phyloP scores from a whole-genome alignment of 1,139 yeast species.

The Magnusiomyces sp. region DNA sequence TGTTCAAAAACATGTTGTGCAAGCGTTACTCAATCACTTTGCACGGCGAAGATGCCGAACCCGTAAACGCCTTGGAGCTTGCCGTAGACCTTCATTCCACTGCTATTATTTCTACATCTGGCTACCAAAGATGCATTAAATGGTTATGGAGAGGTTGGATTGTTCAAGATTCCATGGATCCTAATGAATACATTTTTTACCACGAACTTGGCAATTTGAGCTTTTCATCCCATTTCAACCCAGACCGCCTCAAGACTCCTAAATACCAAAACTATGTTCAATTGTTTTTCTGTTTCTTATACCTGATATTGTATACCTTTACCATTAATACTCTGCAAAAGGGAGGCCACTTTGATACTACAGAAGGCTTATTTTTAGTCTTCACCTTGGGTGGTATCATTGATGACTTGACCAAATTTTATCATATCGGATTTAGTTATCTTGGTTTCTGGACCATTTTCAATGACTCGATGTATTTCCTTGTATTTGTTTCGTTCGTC shows the following conservation, averaged over 20 bases:
- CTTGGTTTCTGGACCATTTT: constrained; percentile 75
- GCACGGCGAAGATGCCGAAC: constrained; percentile 52
- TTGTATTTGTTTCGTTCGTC: constrained; percentile 46
- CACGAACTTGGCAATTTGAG: constrained; percentile 50
- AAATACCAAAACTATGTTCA: constrained; percentile 69
- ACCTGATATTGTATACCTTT: constrained; percentile 52
- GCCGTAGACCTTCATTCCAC: constrained; percentile 85
- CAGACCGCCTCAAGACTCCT: constrained; percentile 79
- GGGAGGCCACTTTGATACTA: constrained; percentile 34
- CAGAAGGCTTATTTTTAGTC: constrained; percentile 52
- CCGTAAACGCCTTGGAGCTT: constrained; percentile 66
- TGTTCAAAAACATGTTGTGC: constrained; percentile 70
- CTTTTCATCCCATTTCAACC: constrained; percentile 63
- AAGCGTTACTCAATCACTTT: constrained; percentile 63
- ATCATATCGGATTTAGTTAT: constrained; percentile 67
- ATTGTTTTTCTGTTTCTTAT: constrained; percentile 57
- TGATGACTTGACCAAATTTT: constrained; percentile 63
- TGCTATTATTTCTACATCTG: constrained; percentile 64
- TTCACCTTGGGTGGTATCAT: constrained; percentile 58
- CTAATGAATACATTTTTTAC: constrained; percentile 55
- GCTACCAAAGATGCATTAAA: constrained; percentile 76
- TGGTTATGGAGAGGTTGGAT: constrained; percentile 97
- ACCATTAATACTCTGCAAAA: constrained; percentile 46
- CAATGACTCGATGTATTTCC: constrained; percentile 58
- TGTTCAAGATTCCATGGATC: constrained; percentile 63